phyloP scores from a whole-genome alignment of 2,329 filamentous ascomycete genomes.

The Penicillium verrucosum region DNA sequence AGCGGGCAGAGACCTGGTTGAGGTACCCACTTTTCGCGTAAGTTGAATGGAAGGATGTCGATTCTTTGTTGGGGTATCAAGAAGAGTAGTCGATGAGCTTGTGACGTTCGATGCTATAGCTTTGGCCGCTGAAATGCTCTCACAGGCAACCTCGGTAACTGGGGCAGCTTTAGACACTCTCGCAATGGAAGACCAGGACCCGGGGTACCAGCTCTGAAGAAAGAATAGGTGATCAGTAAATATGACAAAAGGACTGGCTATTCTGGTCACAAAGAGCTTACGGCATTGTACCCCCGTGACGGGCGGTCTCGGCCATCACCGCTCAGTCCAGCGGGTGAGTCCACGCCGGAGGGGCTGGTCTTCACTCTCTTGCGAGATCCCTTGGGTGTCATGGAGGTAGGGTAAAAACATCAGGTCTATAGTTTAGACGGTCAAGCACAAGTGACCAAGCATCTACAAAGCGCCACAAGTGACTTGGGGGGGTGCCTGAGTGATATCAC shows the following conservation, averaged over 20 bases:
- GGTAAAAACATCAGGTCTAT: slow-evolving; percentile 35
- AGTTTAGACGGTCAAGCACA: neutral
- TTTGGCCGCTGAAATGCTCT: slow-evolving; percentile 47
- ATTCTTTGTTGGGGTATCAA: slow-evolving; percentile 24
- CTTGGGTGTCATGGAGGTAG: slow-evolving; percentile 38
- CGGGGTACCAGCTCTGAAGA: slow-evolving; percentile 44
- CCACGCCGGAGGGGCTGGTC: slow-evolving; percentile 36
- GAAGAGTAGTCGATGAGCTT: slow-evolving; percentile 31
- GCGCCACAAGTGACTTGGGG: slow-evolving; percentile 17
- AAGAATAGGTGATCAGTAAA: slow-evolving; percentile 9
- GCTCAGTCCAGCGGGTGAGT: slow-evolving; percentile 26
- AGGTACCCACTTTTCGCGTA: slow-evolving; percentile 40
- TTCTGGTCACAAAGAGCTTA: slow-evolving; percentile 24
- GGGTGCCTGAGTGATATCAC: slow-evolving; percentile 30
- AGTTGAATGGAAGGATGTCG: slow-evolving; percentile 42
- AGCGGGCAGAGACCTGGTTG: slow-evolving; percentile 46
- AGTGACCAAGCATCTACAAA: slow-evolving; percentile 11
- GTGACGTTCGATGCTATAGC: slow-evolving; percentile 36
- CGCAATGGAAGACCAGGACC: slow-evolving; percentile 42
- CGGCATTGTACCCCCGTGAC: slow-evolving; percentile 26
- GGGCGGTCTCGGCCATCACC: slow-evolving; percentile 26
- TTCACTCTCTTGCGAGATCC: slow-evolving; percentile 46
- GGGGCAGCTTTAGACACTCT: slow-evolving; percentile 46
- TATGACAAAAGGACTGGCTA: neutral
- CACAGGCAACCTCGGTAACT: slow-evolving; percentile 49